These are phyloP conservation scores for Balansia obtecta DNA, from an alignment of 2,329 filamentous ascomycete genomes.

Conservation along the genomic window DNA sequence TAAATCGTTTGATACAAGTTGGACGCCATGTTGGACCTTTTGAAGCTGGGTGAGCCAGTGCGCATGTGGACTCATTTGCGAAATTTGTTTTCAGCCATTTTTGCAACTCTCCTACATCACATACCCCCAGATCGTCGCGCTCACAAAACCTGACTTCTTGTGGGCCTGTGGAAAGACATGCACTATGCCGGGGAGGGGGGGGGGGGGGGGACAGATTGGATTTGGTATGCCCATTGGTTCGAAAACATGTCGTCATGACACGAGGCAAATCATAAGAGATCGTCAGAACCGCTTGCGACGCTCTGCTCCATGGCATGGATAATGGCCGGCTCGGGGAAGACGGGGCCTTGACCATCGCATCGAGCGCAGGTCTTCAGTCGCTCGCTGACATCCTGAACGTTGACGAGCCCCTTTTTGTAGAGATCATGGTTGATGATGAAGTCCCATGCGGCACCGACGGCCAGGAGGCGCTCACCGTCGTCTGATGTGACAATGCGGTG, in stretches of 20 bases:
- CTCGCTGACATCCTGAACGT: conserved; percentile 72
- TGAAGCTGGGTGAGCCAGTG: too few relatives aligned
- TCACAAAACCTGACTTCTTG: too few relatives aligned
- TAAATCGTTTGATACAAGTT: too few relatives aligned
- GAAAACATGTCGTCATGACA: neutral
- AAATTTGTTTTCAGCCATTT: too few relatives aligned
- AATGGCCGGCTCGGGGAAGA: conserved; percentile 70
- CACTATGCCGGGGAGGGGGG: too few relatives aligned
- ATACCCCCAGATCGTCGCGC: too few relatives aligned
- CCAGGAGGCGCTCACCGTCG: conserved; percentile 57
- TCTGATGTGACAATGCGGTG: conserved; percentile 57
- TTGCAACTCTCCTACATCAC: too few relatives aligned
- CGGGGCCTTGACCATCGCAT: conserved; percentile 80
- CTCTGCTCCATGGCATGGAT: conserved; percentile 65
- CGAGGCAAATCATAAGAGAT: conserved; percentile 36
- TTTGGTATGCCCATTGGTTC: neutral
- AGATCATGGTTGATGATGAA: conserved; percentile 70
- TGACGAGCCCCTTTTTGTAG: conserved; percentile 64
- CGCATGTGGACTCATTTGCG: too few relatives aligned
- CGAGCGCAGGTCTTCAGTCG: conserved; percentile 60
- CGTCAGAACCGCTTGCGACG: conserved; percentile 64
- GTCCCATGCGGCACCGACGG: conserved; percentile 77
- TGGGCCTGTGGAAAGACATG: too few relatives aligned
- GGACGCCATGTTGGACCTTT: too few relatives aligned
- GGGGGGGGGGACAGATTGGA: too few relatives aligned